A percentile compares a stretch with the other conserved stretches of the same genome.
Conservation (phyloP, 371 early-diverging fungal species). For the Apophysomyces trapeziformis region DNA sequence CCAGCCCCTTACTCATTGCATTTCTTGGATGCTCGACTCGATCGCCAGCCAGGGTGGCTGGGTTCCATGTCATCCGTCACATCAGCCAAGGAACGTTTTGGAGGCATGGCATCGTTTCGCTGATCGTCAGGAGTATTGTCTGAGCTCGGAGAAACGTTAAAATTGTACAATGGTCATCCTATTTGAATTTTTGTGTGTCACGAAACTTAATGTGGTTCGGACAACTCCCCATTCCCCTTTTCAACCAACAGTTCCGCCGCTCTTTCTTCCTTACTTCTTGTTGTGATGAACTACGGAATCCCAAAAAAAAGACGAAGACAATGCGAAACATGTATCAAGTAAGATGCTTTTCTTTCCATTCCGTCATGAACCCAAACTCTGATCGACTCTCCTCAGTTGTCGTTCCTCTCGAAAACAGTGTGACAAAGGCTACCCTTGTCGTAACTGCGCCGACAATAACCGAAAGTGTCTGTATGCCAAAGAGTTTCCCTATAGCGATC, state of each 20-base stretch:
- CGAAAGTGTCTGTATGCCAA: conserved; percentile 29
- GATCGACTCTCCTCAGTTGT: conserved; percentile 17
- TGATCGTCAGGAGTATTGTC: conserved; percentile 1
- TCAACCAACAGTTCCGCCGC: background rate
- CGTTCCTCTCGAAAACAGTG: conserved; percentile 33
- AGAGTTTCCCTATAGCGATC: conserved; percentile 25
- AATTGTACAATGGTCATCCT: conserved; percentile 9
- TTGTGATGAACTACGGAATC: conserved; percentile 8
- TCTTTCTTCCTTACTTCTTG: background rate
- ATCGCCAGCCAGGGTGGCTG: conserved; percentile 2
- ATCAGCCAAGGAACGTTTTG: conserved; percentile 8
- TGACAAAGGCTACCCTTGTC: conserved; percentile 29
- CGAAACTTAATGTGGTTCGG: conserved; percentile 6
- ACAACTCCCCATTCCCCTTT: conserved; percentile 9
- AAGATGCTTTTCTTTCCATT: background rate
- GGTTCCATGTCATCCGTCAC: background rate
- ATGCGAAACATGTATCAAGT: conserved; percentile 31
- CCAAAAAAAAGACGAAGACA: conserved; percentile 26
- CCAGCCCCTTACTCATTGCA: conserved; percentile 25
- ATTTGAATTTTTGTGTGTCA: background rate
- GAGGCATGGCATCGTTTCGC: conserved; percentile 7
- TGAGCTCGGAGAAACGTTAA: conserved; percentile 8
- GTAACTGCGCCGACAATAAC: conserved; percentile 28
- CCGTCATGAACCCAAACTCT: background rate
- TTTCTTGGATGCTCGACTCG: conserved; percentile 29